phyloP scores from a whole-genome alignment of 2,329 filamentous ascomycete genomes.

The Drechslerella stenobrocha region DNA sequence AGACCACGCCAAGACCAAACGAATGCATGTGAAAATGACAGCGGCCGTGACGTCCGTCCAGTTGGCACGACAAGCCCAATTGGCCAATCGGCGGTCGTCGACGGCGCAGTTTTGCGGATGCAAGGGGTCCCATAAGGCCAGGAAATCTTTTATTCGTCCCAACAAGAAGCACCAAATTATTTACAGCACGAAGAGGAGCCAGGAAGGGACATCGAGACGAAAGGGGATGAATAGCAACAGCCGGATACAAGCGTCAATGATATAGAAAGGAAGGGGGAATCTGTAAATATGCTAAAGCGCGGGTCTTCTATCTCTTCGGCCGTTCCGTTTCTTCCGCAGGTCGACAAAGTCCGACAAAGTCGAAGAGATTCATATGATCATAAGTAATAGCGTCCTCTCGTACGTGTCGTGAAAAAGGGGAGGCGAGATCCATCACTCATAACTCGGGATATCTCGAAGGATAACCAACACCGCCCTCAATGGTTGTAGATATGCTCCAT shows the following conservation, averaged over 20 bases:
- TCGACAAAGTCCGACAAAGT: too few relatives aligned
- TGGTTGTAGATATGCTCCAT: too few relatives aligned
- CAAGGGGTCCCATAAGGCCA: neutral
- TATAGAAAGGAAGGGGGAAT: neutral
- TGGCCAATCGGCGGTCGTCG: constrained; percentile 2
- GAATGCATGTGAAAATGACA: neutral
- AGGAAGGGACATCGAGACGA: neutral
- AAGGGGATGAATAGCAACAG: neutral
- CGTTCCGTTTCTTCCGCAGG: neutral
- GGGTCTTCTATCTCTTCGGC: neutral
- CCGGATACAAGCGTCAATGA: neutral
- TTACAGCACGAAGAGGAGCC: constrained; percentile 4
- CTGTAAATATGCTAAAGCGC: neutral
- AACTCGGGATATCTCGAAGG: constrained; percentile 1
- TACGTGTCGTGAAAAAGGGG: too few relatives aligned
- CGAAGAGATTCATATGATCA: too few relatives aligned
- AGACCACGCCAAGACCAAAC: too few relatives aligned
- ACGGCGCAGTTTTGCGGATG: neutral
- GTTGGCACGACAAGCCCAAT: neutral
- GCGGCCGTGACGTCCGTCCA: neutral
- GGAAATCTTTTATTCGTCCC: neutral
- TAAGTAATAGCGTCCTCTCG: too few relatives aligned
- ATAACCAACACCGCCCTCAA: neutral
- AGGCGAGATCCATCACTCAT: constrained; percentile 4
- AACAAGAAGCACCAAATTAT: constrained; percentile 3